These are phyloP conservation scores for Diphasiastrum complanatum DNA, from an alignment of 83 land plant genomes.

Conservation along the genomic window DNA sequence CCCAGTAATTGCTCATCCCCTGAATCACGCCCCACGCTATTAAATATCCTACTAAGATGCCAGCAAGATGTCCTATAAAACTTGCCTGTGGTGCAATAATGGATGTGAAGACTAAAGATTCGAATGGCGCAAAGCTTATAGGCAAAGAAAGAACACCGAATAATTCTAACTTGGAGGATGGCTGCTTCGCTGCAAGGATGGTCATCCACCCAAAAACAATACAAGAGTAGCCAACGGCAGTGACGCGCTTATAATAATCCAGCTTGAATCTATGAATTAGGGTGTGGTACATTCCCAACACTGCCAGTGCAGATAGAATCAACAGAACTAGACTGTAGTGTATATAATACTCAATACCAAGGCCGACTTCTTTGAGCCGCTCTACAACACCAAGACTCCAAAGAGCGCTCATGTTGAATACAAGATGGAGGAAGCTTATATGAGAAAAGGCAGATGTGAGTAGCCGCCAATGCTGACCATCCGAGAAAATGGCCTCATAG, in stretches of 20 bases:
- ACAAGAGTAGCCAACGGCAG: conserved; percentile 97
- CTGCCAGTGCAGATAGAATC: conserved; percentile 65
- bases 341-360: conserved; percentile 71
- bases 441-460: conserved; percentile 92
- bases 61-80: conserved; percentile 88
- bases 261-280: conserved; percentile 72
- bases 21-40: conserved; percentile 97
- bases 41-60: conserved; percentile 88
- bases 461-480: conserved; percentile 92
- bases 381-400: conserved; percentile 96
- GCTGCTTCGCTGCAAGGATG: conserved; percentile 85
- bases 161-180: conserved; percentile 78
- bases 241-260: conserved; percentile 78
- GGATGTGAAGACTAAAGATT: conserved; percentile 92
- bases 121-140: conserved; percentile 97
- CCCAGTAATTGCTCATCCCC: conserved; percentile 97
- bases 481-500: conserved; percentile 66
- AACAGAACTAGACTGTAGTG: conserved; percentile 85
- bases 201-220: conserved; percentile 99
- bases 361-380: conserved; percentile 50
- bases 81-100: conserved; percentile 99
- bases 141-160: conserved; percentile 93
- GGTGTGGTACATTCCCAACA: conserved; percentile 73
- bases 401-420: conserved; percentile 96
- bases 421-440: conserved; percentile 84